Percentiles rank a stretch among this genome's conserved stretches.
phyloP scores from a whole-genome alignment of 768 basidiomycete species.

The Russula earlei region DNA sequence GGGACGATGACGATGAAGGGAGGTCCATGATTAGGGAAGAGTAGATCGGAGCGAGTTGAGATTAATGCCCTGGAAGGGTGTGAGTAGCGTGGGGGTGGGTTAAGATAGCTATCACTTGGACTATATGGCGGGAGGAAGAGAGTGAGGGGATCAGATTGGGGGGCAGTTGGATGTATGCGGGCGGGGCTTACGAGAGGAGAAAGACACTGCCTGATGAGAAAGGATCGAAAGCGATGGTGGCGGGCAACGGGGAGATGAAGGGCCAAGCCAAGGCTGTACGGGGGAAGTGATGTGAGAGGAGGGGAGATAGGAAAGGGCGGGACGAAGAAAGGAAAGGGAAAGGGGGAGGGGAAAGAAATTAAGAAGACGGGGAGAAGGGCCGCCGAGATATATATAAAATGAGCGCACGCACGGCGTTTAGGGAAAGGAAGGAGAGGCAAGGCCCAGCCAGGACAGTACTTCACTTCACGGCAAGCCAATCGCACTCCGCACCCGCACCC shows the following conservation, averaged over 20 bases:
- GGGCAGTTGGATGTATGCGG: neutral
- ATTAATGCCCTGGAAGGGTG: constrained; percentile 10
- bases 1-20: constrained; percentile 3
- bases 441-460: too few species aligned
- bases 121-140: constrained; percentile 6
- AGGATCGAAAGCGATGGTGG: constrained; percentile 2
- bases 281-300: neutral
- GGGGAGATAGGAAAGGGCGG: neutral
- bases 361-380: constrained; percentile 9
- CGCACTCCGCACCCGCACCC: too few species aligned
- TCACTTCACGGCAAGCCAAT: too few species aligned
- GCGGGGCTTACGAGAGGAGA: neutral
- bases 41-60: constrained; percentile 2
- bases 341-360: constrained; percentile 1
- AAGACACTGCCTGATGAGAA: constrained; percentile 7
- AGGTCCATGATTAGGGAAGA: constrained; percentile 13
- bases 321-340: neutral
- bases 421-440: neutral
- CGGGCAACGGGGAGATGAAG: constrained; percentile 12
- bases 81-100: neutral
- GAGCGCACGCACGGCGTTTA: constrained; percentile 14
- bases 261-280: constrained; percentile 9
- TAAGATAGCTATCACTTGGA: constrained; percentile 12
- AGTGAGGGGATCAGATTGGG: constrained; percentile 2
- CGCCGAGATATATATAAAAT: constrained; percentile 13